A percentile compares a stretch with the other conserved stretches of the same genome.
Conservation (phyloP, 2,329 filamentous ascomycete genomes). For the Curvularia lunata region DNA sequence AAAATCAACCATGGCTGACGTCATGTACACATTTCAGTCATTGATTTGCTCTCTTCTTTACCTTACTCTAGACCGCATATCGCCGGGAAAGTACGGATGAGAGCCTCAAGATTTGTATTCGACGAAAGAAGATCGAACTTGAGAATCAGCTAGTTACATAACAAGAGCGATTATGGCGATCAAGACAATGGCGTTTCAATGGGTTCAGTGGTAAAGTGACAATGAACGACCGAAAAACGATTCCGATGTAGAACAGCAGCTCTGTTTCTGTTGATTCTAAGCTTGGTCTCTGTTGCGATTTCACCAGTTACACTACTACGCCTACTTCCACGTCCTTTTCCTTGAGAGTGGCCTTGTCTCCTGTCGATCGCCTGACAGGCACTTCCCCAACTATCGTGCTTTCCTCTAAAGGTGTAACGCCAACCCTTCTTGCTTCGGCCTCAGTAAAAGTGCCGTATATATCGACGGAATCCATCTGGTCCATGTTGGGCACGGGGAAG, state of each 20-base stretch:
- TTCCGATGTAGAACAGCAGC: neutral
- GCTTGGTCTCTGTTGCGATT: neutral
- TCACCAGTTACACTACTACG: neutral
- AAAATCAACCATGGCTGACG: no score
- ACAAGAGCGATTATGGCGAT: no score
- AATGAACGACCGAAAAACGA: neutral
- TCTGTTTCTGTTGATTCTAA: neutral
- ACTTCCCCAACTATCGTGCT: neutral
- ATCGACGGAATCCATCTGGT: constrained; percentile 54
- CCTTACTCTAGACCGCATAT: no score
- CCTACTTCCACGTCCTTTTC: constrained; percentile 4
- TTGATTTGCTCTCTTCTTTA: no score
- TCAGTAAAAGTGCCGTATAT: constrained; percentile 55
- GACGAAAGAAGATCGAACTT: no score
- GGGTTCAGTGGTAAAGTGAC: no score
- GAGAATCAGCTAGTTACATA: no score
- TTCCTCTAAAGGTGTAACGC: constrained; percentile 44
- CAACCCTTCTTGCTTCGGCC: constrained; percentile 51
- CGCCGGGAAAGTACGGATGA: no score
- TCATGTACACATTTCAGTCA: no score
- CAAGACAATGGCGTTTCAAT: no score
- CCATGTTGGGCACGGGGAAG: constrained; percentile 51
- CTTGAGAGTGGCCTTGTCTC: neutral
- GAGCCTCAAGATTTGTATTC: no score
- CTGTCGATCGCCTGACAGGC: neutral